Evolutionary conservation across 1,284 basidiomycete species (phyloP), one percentile per base, ranked within the genome.

Genomic region (Gymnopus androsaceus): DNA sequence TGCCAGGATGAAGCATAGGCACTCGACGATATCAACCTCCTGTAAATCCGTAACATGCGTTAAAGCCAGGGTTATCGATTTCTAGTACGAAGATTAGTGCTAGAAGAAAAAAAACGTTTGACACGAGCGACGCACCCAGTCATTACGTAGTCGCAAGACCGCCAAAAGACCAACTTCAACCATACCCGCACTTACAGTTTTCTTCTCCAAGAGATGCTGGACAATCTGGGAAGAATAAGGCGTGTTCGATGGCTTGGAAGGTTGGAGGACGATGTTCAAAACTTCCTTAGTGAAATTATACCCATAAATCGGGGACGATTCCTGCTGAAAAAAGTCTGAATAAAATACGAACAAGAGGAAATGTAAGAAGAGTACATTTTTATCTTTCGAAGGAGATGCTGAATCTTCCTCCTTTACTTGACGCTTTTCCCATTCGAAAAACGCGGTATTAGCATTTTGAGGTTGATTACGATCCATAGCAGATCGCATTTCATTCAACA

Each of bases 221-320:
- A 83, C 69, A 36, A 86, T 75, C 55, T 83, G 79, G 1, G 78
- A 70, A 3, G 83, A 76, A 69, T 80, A 85, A 51, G 68, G 70
- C 38, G 64, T 70, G 60, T 62, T 71, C 37, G 65, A 65, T 11
- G 57, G 63, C 65, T 60, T 73, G 17, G 72, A 65, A 4, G 76
- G 72, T 55, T 74, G 74, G 4, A 88, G 65, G 5, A 82, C 64
- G 1, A 75, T 69, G 12, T 72, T 70, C 55, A 90, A 63, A 23
- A 88, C 57, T 31, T 79, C 77, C 56, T 82, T 82, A 21, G 87
- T 81, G 59, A 89, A 84, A 21, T 73, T 67, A 60, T 85, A 72
- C 1, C 75, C 75, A 11, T 83, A 67, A 17, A 41, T 31, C 23
- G 59, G 45, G 33, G 57, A 52, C 0, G 46, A 44, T 42, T 57